A percentile compares a stretch with the other conserved stretches of the same genome.
Evolutionary conservation across 2,329 filamentous ascomycete species (phyloP).

Genomic region (Alternaria conjuncta): DNA sequence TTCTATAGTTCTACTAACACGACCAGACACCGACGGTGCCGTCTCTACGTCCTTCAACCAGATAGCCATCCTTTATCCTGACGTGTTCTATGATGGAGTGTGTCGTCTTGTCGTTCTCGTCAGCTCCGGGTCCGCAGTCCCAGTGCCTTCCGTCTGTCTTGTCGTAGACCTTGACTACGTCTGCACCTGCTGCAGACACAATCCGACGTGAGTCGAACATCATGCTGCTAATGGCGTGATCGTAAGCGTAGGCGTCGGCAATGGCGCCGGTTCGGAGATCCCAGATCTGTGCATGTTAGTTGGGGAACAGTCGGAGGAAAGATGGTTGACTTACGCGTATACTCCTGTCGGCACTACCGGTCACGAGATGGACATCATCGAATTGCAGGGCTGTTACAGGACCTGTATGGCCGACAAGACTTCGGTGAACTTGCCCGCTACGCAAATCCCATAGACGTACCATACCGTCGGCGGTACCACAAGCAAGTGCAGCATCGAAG

Average conservation of each 20-base stretch:
- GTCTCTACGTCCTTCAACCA: constrained; percentile 87
- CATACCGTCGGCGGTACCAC: constrained; percentile 97
- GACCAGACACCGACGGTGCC: constrained; percentile 88
- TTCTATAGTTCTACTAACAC: constrained; percentile 28
- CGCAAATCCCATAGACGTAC: constrained; percentile 95
- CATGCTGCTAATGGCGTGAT: constrained; percentile 90
- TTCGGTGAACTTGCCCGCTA: constrained; percentile 95
- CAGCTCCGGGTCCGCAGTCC: constrained; percentile 87
- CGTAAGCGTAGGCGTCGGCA: constrained; percentile 94
- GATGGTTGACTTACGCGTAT: constrained; percentile 75
- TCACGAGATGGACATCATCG: constrained; percentile 93
- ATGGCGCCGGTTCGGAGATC: constrained; percentile 96
- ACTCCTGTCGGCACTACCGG: constrained; percentile 89
- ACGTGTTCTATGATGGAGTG: constrained; percentile 74
- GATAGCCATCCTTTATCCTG: constrained; percentile 89
- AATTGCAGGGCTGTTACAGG: constrained; percentile 95
- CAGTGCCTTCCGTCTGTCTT: constrained; percentile 95
- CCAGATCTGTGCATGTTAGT: constrained; percentile 76
- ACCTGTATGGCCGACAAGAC: constrained; percentile 92
- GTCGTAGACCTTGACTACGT: constrained; percentile 97
- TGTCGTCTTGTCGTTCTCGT: constrained; percentile 68
- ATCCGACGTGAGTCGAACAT: constrained; percentile 95
- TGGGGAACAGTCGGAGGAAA: background rate
- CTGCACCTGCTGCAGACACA: constrained; percentile 86
- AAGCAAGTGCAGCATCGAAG: constrained; percentile 93